Evolutionary conservation across 2,329 filamentous ascomycete genomes (phyloP).

Genomic region (Pyrenophora graminea): DNA sequence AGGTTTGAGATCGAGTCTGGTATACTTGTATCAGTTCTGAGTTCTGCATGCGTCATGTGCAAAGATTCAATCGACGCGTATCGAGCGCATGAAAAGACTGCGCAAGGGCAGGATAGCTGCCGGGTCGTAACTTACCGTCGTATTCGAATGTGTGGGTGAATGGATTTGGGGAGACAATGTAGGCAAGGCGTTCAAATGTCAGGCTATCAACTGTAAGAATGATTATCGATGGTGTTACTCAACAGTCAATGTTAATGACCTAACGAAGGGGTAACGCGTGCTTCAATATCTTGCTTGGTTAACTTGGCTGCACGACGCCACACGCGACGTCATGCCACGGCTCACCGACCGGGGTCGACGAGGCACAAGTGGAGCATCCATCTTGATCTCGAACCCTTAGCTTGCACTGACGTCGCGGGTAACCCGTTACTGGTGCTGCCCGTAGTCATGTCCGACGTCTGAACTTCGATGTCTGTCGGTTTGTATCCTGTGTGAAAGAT

Average conservation of each 20-base stretch:
- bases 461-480: conserved; percentile 8
- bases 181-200: background rate
- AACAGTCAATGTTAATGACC: conserved; percentile 17
- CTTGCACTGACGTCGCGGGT: conserved; percentile 25
- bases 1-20: background rate
- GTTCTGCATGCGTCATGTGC: background rate
- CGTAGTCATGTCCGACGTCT: conserved; percentile 10
- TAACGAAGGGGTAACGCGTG: conserved; percentile 14
- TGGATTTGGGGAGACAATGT: background rate
- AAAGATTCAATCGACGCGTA: conserved; percentile 14
- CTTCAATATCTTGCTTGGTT: conserved; percentile 30
- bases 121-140: conserved; percentile 20
- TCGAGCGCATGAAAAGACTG: conserved; percentile 4
- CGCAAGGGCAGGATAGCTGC: conserved; percentile 8
- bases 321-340: conserved; percentile 41
- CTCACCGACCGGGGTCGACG: conserved; percentile 25
- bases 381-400: conserved; percentile 30
- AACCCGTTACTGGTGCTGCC: conserved; percentile 8
- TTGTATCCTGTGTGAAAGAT: conserved; percentile 10
- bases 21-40: conserved; percentile 7
- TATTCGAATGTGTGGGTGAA: background rate
- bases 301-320: conserved; percentile 32
- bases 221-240: conserved; percentile 4
- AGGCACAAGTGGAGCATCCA: conserved; percentile 29
- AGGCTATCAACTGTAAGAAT: conserved; percentile 4